phyloP scores from a whole-genome alignment of 805 yeast species.

The Metschnikowia peoriensis region DNA sequence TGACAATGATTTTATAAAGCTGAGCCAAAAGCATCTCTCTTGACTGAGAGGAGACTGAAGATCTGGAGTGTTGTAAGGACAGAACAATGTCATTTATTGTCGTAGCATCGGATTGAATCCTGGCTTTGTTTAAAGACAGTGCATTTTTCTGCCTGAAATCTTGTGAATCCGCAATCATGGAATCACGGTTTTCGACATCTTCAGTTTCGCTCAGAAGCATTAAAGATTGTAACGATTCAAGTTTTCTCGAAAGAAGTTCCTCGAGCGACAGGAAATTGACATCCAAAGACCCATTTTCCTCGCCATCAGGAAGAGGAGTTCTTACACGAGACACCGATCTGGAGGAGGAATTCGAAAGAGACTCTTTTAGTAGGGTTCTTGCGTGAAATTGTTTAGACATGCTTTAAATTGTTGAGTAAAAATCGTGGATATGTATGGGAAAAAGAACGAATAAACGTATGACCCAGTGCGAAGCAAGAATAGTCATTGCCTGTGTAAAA shows the following conservation, averaged over 20 bases:
- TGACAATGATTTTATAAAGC: constrained; percentile 46
- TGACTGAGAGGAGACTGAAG: constrained; percentile 45
- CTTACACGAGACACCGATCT: constrained; percentile 33
- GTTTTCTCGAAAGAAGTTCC: constrained; percentile 31
- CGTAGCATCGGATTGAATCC: constrained; percentile 36
- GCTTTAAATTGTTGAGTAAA: not conserved
- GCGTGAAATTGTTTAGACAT: constrained; percentile 14
- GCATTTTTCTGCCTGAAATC: constrained; percentile 29
- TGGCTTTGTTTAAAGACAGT: constrained; percentile 29
- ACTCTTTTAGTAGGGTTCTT: constrained; percentile 15
- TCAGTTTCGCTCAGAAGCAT: constrained; percentile 16
- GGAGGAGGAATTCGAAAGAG: constrained; percentile 29
- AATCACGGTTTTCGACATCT: constrained; percentile 19
- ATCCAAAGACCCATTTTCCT: constrained; percentile 36
- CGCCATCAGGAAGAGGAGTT: constrained; percentile 33
- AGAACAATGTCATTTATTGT: constrained; percentile 45
- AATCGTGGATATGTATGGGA: not conserved
- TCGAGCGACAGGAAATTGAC: constrained; percentile 35
- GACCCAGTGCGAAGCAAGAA: constrained; percentile 11
- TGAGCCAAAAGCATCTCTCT: constrained; percentile 52
- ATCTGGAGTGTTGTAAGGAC: constrained; percentile 41
- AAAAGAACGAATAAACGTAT: not conserved
- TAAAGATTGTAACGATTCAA: constrained; percentile 30
- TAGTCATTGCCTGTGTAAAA: constrained; percentile 7
- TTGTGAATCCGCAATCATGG: constrained; percentile 21